Evolutionary conservation across 225 moss, liverwort and hornwort species (phyloP).

Genomic region (Physcomitrellopsis africana): DNA sequence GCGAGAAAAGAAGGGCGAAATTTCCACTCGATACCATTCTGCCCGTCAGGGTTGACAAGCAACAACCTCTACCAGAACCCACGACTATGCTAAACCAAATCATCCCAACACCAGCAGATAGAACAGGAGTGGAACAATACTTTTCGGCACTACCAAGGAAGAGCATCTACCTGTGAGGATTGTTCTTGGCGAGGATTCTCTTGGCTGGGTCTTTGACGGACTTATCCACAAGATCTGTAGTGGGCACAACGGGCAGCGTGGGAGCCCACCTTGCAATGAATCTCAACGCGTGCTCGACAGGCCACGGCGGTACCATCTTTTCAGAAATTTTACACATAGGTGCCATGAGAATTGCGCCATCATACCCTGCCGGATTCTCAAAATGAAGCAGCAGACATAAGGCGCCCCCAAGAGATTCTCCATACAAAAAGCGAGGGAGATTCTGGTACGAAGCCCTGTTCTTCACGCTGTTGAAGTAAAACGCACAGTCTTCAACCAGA

Average conservation of each 20-base stretch:
- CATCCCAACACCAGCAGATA: neutral
- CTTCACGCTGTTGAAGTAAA: slow-evolving; percentile 57
- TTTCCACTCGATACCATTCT: neutral
- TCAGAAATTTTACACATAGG: slow-evolving; percentile 97
- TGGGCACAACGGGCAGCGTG: slow-evolving; percentile 85
- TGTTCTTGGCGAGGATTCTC: slow-evolving; percentile 72
- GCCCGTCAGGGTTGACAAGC: neutral
- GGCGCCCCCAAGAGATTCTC: slow-evolving; percentile 88
- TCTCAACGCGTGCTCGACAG: slow-evolving; percentile 59
- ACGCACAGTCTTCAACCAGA: slow-evolving; percentile 60
- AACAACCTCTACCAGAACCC: slow-evolving; percentile 5
- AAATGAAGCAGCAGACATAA: slow-evolving; percentile 85
- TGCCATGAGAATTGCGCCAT: slow-evolving; percentile 87
- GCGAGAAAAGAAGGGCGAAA: neutral
- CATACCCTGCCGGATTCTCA: slow-evolving; percentile 60
- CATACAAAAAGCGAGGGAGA: slow-evolving; percentile 77
- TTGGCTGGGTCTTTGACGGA: slow-evolving; percentile 82
- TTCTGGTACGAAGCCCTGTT: slow-evolving; percentile 48
- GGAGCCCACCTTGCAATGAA: slow-evolving; percentile 72
- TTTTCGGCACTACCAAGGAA: neutral
- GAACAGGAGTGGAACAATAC: neutral
- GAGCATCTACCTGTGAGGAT: slow-evolving; percentile 55
- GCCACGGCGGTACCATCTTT: slow-evolving; percentile 82
- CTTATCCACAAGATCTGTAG: slow-evolving; percentile 74
- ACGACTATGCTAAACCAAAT: neutral